phyloP scores from a whole-genome alignment of 2,329 filamentous ascomycete species.

The Chrysosporium queenslandicum region DNA sequence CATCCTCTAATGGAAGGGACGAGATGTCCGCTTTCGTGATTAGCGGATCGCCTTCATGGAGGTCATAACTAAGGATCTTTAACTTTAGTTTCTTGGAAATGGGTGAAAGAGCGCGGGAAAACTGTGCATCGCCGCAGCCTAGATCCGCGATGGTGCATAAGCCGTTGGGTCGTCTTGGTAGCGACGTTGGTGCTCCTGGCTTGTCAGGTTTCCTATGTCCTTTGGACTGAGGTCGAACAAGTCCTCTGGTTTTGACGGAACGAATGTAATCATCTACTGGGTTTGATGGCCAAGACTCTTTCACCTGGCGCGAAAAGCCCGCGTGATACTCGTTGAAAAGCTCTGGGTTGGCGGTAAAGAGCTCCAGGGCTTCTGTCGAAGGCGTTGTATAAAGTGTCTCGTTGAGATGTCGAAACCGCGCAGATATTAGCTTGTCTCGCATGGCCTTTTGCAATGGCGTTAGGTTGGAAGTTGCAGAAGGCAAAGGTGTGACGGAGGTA shows the following conservation, averaged over 20 bases:
- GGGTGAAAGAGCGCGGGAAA: slow-evolving; percentile 56
- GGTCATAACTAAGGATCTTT: slow-evolving; percentile 72
- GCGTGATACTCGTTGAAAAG: slow-evolving; percentile 96
- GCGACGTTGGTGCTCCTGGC: slow-evolving; percentile 31
- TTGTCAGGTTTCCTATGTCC: slow-evolving; percentile 27
- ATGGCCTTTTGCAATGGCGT: slow-evolving; percentile 90
- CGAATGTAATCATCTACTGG: slow-evolving; percentile 79
- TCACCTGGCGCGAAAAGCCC: slow-evolving; percentile 89
- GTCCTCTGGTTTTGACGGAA: slow-evolving; percentile 59
- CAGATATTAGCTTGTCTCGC: slow-evolving; percentile 87
- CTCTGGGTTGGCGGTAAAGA: slow-evolving; percentile 77
- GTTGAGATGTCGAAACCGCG: slow-evolving; percentile 94
- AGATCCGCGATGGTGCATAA: slow-evolving; percentile 76
- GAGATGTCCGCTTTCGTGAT: slow-evolving; percentile 87
- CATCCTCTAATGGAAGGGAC: slow-evolving; percentile 63
- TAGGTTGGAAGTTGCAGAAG: slow-evolving; percentile 50
- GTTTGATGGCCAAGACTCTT: slow-evolving; percentile 85
- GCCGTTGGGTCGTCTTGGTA: slow-evolving; percentile 60
- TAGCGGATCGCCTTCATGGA: slow-evolving; percentile 63
- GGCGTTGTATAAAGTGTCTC: slow-evolving; percentile 91
- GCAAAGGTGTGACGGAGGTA: not conserved
- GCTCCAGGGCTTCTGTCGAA: slow-evolving; percentile 67
- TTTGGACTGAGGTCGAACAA: slow-evolving; percentile 35
- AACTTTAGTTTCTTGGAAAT: slow-evolving; percentile 59
- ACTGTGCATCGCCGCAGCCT: slow-evolving; percentile 82